These are phyloP conservation scores for Anaeromyces robustus DNA, from an alignment of 192 early-diverging fungal genomes.

Conservation along the genomic window DNA sequence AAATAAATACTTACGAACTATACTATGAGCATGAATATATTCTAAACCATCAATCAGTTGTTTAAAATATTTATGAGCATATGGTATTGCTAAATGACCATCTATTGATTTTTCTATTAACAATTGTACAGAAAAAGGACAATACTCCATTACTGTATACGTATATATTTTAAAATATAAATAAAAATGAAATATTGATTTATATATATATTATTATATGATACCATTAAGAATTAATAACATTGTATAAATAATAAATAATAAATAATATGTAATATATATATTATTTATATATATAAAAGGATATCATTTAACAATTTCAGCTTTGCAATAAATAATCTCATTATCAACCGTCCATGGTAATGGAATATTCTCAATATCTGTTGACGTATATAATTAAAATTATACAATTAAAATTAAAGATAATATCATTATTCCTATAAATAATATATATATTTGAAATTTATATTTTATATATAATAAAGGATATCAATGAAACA, in stretches of 20 bases:
- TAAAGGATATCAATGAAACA: conserved; percentile 31
- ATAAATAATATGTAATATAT: too few species aligned
- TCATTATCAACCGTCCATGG: conserved; percentile 32
- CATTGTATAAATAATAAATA: too few species aligned
- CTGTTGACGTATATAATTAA: background rate
- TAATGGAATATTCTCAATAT: conserved; percentile 39
- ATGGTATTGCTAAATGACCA: conserved; percentile 11
- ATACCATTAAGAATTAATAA: too few species aligned
- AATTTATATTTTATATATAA: too few species aligned
- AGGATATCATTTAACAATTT: background rate
- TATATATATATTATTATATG: too few species aligned
- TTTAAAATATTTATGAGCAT: conserved; percentile 29
- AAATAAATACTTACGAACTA: conserved; percentile 36
- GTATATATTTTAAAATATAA: background rate
- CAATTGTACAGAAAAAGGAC: conserved; percentile 33
- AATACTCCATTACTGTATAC: conserved; percentile 18
- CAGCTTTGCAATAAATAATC: conserved; percentile 6
- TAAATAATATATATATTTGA: too few species aligned
- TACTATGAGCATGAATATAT: conserved; percentile 27
- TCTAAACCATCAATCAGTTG: conserved; percentile 34
- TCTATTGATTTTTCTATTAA: conserved; percentile 25
- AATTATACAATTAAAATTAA: too few species aligned
- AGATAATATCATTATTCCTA: too few species aligned
- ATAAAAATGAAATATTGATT: conserved; percentile 25
- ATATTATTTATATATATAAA: conserved; percentile 42